phyloP scores from a whole-genome alignment of 2,329 filamentous ascomycete species.

The Diaporthe ampelina region DNA sequence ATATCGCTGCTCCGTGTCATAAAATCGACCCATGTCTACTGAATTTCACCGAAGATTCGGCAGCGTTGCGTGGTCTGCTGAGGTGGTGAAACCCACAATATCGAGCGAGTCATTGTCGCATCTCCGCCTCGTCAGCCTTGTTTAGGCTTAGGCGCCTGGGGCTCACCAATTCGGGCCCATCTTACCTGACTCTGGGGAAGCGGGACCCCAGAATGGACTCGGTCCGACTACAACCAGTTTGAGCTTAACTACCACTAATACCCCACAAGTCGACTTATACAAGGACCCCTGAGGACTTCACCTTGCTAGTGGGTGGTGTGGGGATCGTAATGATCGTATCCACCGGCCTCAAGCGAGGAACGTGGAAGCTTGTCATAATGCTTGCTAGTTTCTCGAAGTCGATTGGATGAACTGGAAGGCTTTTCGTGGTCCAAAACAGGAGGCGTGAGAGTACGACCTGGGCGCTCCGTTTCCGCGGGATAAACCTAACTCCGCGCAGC shows the following conservation, averaged over 20 bases:
- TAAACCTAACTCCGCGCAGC: neutral
- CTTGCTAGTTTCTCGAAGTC: slow-evolving; percentile 7
- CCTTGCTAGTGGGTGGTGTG: neutral
- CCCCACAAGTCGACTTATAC: neutral
- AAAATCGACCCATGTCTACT: slow-evolving; percentile 7
- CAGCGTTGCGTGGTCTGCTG: slow-evolving; percentile 7
- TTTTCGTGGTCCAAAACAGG: neutral
- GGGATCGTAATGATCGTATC: slow-evolving; percentile 19
- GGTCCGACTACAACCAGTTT: slow-evolving; percentile 5
- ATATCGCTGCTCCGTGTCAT: slow-evolving; percentile 16
- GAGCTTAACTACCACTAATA: neutral
- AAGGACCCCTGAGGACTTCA: neutral
- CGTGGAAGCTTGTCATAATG: slow-evolving; percentile 18
- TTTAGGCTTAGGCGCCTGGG: neutral
- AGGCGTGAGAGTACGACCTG: neutral
- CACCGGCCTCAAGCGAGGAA: slow-evolving; percentile 5
- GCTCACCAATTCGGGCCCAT: neutral
- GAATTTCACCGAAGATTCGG: neutral
- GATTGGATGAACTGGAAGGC: slow-evolving; percentile 7
- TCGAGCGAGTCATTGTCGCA: neutral
- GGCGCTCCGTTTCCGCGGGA: neutral
- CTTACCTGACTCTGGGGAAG: slow-evolving; percentile 29
- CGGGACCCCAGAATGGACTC: slow-evolving; percentile 1
- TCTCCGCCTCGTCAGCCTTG: slow-evolving; percentile 2
- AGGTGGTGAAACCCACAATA: slow-evolving; percentile 19